Conservation (phyloP, 345 rosid species). For the Anacardium occidentale region DNA sequence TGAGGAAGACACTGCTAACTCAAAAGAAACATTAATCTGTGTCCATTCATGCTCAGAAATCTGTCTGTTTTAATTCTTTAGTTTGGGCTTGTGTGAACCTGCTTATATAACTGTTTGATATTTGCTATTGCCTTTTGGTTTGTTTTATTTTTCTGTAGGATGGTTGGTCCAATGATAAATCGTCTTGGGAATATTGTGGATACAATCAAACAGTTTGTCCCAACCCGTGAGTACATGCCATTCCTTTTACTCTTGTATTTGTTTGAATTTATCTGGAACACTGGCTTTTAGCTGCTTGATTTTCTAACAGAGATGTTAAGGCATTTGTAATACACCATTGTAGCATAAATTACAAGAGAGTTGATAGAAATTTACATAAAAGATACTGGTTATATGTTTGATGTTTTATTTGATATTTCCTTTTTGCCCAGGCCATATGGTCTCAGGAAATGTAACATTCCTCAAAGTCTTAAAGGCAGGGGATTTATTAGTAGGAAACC, state of each 20-base stretch:
- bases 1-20: slow-evolving; percentile 1
- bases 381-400: background rate
- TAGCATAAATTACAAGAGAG: background rate
- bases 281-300: slow-evolving; percentile 4
- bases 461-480: background rate
- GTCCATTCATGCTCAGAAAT: background rate
- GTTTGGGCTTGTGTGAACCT: background rate
- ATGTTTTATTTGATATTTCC: slow-evolving; percentile 5
- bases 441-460: background rate
- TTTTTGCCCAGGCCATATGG: background rate
- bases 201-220: slow-evolving; percentile 66
- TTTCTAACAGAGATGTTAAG: background rate
- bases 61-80: background rate
- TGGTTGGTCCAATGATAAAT: slow-evolving; percentile 56
- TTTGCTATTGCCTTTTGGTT: slow-evolving; percentile 10
- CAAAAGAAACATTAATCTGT: background rate
- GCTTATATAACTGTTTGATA: background rate
- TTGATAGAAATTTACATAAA: background rate
- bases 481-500: background rate
- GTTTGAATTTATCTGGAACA: background rate
- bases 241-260: background rate
- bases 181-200: slow-evolving; percentile 59
- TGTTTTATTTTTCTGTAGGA: slow-evolving; percentile 36
- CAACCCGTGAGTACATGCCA: slow-evolving; percentile 48
- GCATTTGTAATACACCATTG: background rate